Percentiles rank a stretch among this genome's conserved stretches.
Evolutionary conservation across 2,329 filamentous ascomycete genomes (phyloP).

Genomic region (Ophiostoma fasciatum): DNA sequence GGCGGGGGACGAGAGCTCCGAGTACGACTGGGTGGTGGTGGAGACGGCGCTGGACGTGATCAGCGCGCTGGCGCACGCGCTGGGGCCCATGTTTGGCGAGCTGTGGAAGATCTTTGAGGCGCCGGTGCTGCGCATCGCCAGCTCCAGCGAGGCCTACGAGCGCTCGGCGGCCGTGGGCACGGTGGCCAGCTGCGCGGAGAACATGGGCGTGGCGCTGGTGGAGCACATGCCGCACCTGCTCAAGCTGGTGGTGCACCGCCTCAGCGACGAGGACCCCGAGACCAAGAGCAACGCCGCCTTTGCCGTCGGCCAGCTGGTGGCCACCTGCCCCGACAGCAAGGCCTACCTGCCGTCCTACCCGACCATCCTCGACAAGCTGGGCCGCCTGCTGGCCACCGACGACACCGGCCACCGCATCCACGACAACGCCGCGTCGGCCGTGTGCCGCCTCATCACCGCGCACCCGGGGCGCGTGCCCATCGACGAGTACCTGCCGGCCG

Average conservation of each 20-base stretch:
- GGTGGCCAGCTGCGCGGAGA: slow-evolving; percentile 77
- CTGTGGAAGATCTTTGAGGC: slow-evolving; percentile 96
- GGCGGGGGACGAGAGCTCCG: slow-evolving; percentile 60
- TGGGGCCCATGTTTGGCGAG: slow-evolving; percentile 69
- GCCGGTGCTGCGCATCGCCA: slow-evolving; percentile 74
- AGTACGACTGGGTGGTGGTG: slow-evolving; percentile 95
- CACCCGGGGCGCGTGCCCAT: slow-evolving; percentile 74
- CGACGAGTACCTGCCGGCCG: slow-evolving; percentile 62
- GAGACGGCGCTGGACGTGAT: slow-evolving; percentile 89
- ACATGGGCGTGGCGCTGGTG: slow-evolving; percentile 69
- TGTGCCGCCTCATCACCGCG: slow-evolving; percentile 82
- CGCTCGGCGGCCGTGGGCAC: slow-evolving; percentile 82
- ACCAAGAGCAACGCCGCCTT: slow-evolving; percentile 94
- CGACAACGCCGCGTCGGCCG: slow-evolving; percentile 86
- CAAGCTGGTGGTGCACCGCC: slow-evolving; percentile 68
- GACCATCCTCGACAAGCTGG: slow-evolving; percentile 69
- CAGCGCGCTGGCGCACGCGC: slow-evolving; percentile 66
- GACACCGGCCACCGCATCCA: slow-evolving; percentile 56
- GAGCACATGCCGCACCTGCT: slow-evolving; percentile 65
- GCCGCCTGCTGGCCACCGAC: slow-evolving; percentile 64
- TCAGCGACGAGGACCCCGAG: slow-evolving; percentile 79
- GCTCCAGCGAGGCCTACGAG: slow-evolving; percentile 73
- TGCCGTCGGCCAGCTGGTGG: slow-evolving; percentile 70
- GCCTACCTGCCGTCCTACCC: slow-evolving; percentile 63
- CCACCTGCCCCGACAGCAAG: slow-evolving; percentile 60